Evolutionary conservation across 1,284 basidiomycete species (phyloP).

Genomic region (Erythrobasidium hasegawianum): DNA sequence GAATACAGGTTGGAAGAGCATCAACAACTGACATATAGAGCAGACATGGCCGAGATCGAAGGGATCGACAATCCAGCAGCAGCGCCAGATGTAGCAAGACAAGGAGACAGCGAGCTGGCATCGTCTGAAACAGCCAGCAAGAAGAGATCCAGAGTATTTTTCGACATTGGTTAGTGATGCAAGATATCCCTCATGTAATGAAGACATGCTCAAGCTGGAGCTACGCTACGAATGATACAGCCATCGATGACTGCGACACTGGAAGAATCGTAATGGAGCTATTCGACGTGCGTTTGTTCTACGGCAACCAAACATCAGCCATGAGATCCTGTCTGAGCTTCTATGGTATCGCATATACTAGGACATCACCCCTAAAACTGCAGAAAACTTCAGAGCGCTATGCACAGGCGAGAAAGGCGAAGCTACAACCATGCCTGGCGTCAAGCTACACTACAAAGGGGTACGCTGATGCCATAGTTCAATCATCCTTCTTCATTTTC

Average conservation of each 20-base stretch:
- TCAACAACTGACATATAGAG: no score
- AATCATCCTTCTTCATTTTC: no score
- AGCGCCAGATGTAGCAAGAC: background rate
- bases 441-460: constrained; percentile 47
- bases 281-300: constrained; percentile 41
- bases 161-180: constrained; percentile 76
- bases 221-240: no score
- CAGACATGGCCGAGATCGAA: constrained; percentile 1
- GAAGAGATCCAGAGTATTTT: constrained; percentile 54
- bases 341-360: background rate
- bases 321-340: no score
- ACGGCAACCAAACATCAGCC: no score
- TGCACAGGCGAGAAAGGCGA: constrained; percentile 51
- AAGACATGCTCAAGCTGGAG: no score
- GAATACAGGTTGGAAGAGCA: no score
- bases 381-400: constrained; percentile 51
- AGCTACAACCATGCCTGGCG: constrained; percentile 61
- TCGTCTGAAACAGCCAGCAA: background rate
- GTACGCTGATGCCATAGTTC: constrained; percentile 34
- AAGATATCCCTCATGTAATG: no score
- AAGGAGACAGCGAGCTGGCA: background rate
- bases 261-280: constrained; percentile 51
- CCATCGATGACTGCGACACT: constrained; percentile 48
- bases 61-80: background rate
- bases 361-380: constrained; percentile 49